Evolutionary conservation across 441 rosid genomes (phyloP).

Genomic region (Pelargonium citronellum): DNA sequence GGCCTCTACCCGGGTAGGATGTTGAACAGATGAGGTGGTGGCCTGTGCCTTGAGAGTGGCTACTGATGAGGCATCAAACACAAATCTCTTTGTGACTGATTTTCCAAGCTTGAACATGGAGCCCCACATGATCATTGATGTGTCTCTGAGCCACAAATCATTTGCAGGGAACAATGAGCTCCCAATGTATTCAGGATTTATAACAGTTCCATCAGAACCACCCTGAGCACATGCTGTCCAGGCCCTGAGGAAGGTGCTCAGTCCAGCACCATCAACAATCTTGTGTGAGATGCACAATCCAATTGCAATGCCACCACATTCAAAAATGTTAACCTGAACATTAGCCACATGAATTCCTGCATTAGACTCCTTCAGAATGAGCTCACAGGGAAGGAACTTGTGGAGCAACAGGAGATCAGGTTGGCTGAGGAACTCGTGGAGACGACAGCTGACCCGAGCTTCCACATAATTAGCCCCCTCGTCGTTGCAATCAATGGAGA

Average conservation of each 20-base stretch:
- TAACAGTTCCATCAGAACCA: neutral
- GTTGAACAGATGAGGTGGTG: constrained; percentile 11
- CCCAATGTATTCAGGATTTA: constrained; percentile 29
- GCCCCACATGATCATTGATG: constrained; percentile 22
- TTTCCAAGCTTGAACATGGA: constrained; percentile 26
- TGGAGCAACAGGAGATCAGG: constrained; percentile 29
- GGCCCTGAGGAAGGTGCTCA: constrained; percentile 34
- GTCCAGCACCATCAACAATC: constrained; percentile 44
- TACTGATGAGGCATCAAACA: constrained; percentile 33
- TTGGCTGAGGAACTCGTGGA: constrained; percentile 23
- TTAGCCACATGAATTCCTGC: constrained; percentile 28
- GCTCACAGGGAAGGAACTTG: constrained; percentile 34
- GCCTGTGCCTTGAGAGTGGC: constrained; percentile 28
- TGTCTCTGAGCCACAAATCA: constrained; percentile 34
- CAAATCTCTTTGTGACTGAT: constrained; percentile 38
- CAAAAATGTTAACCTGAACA: constrained; percentile 26
- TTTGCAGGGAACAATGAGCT: constrained; percentile 36
- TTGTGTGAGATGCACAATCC: constrained; percentile 47
- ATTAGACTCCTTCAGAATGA: constrained; percentile 6
- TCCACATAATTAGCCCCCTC: constrained; percentile 40
- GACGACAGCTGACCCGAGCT: constrained; percentile 25
- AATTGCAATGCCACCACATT: constrained; percentile 43
- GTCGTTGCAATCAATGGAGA: constrained; percentile 42
- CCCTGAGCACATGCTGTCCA: constrained; percentile 37
- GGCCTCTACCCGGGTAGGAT: constrained; percentile 33